Base-by-base conservation (phyloP, 2,329 filamentous ascomycete genomes). In the Botrytis squamosa region DNA sequence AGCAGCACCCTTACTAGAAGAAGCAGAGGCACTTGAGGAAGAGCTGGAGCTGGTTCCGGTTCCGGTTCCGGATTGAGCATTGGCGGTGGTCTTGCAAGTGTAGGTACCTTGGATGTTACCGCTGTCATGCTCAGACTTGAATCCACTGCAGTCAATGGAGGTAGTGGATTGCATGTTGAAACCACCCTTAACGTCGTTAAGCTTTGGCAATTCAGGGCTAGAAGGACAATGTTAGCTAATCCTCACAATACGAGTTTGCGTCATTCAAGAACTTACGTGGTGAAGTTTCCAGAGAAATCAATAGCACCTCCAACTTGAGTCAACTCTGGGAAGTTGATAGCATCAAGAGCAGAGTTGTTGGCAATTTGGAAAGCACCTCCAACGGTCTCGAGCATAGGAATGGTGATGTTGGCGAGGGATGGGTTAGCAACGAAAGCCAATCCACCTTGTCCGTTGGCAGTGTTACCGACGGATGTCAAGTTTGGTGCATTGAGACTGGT, bases 231-330 rank as follows among this genome's bases (percentile, higher is more conserved):
- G 84, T 82, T 74, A 74, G 44, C 2, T 59, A 59, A 68, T 40
- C 70, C 46, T 46, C 36, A 5, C n/a, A 20, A 16, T 46, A 7
- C 67, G 12, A 1, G 20, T 10, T 20, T 9, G 8, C 2, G 8
- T 16, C 18, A 22, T 14, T 3, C 2, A 22, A 70, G 6, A 20
- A 89, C 93, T 86, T 88, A 97, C 94, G 88, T 86, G 76, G 90
- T 88, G 84, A 98, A 97, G 85, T 90, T 92, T 80, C 96, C 96
- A 79, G 91, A 90, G 83, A 97, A 89, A 83, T 94, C 91, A 81
- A 98, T 87, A 80, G 93, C 94, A 85, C 95, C 95, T 77, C 86
- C 88, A 74, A 98, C 89, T 72, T 85, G 88, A 81, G 88, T 81
- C 42, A 99, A 88, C 77, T 86, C 82, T 75, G 88, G 87, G 84